Percentiles rank a stretch among this genome's conserved stretches.
phyloP scores from a whole-genome alignment of 2,329 filamentous ascomycete genomes.

The Arthrobotrys conoides region DNA sequence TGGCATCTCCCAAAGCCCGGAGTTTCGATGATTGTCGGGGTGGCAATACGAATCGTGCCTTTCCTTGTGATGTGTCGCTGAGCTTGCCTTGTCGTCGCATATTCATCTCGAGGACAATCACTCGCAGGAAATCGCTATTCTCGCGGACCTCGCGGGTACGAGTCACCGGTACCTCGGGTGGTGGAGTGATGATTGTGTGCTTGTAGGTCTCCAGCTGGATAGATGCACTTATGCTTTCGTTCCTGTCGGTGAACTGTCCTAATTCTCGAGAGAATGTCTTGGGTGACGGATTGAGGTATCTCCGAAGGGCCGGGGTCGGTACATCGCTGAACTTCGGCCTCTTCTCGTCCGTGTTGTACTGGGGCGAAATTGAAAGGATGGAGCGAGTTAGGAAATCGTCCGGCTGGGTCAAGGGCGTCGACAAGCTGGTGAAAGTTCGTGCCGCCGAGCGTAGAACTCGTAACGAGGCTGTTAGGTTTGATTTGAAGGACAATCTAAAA shows the following conservation, averaged over 20 bases:
- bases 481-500: conserved; percentile 73
- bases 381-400: conserved; percentile 78
- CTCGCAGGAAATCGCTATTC: conserved; percentile 79
- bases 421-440: conserved; percentile 75
- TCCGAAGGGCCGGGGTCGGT: conserved; percentile 76
- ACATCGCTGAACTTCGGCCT: conserved; percentile 76
- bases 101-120: conserved; percentile 80
- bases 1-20: conserved; percentile 56
- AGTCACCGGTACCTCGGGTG: conserved; percentile 50
- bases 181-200: conserved; percentile 44
- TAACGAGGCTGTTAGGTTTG: conserved; percentile 77
- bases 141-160: conserved; percentile 76
- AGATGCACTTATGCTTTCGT: conserved; percentile 74
- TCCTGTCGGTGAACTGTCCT: conserved; percentile 65
- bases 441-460: conserved; percentile 76
- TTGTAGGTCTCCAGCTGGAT: conserved; percentile 82
- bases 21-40: conserved; percentile 71
- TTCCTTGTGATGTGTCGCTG: conserved; percentile 76
- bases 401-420: conserved; percentile 75
- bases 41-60: conserved; percentile 78
- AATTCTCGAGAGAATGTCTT: conserved; percentile 65
- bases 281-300: conserved; percentile 77
- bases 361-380: conserved; percentile 77
- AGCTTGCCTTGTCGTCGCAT: conserved; percentile 78
- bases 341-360: conserved; percentile 76